Conservation (phyloP, 2,329 filamentous ascomycete species). For the Botrytis elliptica region DNA sequence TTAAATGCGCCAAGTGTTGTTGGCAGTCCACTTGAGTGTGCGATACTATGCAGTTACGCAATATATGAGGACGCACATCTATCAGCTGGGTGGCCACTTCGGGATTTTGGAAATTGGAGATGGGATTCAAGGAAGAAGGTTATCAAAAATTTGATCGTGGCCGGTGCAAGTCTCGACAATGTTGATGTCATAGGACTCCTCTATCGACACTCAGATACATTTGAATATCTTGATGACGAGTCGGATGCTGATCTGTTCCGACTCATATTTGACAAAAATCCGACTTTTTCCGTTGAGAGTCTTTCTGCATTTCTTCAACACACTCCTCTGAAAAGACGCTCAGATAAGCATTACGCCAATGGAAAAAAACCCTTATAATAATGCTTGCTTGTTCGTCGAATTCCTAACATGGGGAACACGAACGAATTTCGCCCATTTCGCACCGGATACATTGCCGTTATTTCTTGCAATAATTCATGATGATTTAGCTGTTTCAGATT, state of each 20-base stretch:
- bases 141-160: neutral
- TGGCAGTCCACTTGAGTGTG: neutral
- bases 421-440: neutral
- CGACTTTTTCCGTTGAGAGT: neutral
- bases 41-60: fast-evolving
- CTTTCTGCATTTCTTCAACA: neutral
- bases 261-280: neutral
- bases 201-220: neutral
- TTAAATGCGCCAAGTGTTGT: neutral
- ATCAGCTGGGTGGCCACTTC: no score
- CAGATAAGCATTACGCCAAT: no score
- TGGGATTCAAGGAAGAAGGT: neutral
- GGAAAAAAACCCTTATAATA: neutral
- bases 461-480: neutral
- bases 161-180: neutral
- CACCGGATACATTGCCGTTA: neutral
- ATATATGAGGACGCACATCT: neutral
- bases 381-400: fast-evolving
- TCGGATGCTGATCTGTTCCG: neutral
- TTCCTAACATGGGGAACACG: neutral
- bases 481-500: fast-evolving
- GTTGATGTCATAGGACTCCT: neutral
- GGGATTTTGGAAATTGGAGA: fast-evolving
- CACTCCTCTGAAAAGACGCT: fast-evolving
- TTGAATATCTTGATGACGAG: fast-evolving